Conservation (phyloP, 2,329 filamentous ascomycete genomes). For the Penicillium sp. region DNA sequence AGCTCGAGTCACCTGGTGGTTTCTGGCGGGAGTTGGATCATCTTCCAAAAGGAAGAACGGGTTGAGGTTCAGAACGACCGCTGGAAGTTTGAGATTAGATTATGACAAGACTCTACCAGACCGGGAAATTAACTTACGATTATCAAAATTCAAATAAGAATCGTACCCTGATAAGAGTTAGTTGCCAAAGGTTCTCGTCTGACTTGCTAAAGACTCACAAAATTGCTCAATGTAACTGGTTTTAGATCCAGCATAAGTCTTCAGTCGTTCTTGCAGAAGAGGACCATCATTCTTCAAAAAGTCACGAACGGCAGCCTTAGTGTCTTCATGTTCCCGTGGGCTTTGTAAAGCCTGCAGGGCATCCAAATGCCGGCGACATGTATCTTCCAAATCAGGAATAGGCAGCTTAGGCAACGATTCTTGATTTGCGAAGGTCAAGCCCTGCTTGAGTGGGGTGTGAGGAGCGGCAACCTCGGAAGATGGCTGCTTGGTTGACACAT, state of each 20-base stretch:
- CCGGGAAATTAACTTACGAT: conserved; percentile 52
- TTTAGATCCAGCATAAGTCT: conserved; percentile 85
- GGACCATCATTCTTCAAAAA: conserved; percentile 82
- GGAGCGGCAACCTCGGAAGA: conserved; percentile 10
- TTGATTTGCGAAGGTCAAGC: conserved; percentile 86
- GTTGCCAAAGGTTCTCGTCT: neutral
- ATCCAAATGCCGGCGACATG: conserved; percentile 76
- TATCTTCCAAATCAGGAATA: conserved; percentile 81
- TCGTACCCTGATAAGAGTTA: conserved; percentile 76
- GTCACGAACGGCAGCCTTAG: conserved; percentile 74
- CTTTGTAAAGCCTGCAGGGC: conserved; percentile 80
- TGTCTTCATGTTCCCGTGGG: conserved; percentile 79
- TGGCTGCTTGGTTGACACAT: conserved; percentile 12
- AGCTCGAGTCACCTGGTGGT: conserved; percentile 93
- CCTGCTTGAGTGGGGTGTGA: conserved; percentile 52
- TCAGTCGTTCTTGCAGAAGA: conserved; percentile 82
- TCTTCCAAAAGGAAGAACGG: conserved; percentile 97
- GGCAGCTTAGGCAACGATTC: conserved; percentile 88
- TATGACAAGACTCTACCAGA: neutral
- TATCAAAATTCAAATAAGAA: conserved; percentile 96
- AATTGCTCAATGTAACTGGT: conserved; percentile 99
- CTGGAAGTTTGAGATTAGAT: conserved; percentile 27
- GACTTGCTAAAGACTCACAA: conserved; percentile 61
- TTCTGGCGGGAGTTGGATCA: conserved; percentile 92
- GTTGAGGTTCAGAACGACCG: conserved; percentile 94